A percentile compares a stretch with the other conserved stretches of the same genome.
Evolutionary conservation across 768 basidiomycete species (phyloP).

Genomic region (Leucocoprinus birnbaumii): DNA sequence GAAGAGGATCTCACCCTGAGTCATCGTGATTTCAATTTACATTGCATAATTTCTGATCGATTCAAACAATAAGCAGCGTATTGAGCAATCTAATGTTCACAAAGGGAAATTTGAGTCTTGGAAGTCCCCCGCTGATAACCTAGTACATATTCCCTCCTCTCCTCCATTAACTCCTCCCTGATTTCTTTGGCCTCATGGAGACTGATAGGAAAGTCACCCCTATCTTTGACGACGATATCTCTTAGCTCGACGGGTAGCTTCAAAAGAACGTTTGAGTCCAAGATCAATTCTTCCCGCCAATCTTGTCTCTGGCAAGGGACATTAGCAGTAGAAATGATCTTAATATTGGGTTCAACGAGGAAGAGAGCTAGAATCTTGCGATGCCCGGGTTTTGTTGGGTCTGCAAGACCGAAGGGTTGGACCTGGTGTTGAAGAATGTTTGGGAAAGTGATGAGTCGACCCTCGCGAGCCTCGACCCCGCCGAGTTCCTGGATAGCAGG

Average conservation of each 20-base stretch:
- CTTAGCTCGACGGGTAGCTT: conserved; percentile 23
- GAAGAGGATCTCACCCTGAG: too few species aligned
- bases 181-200: conserved; percentile 24
- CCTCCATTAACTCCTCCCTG: conserved; percentile 27
- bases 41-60: too few species aligned
- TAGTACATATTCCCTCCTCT: conserved; percentile 22
- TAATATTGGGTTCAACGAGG: conserved; percentile 29
- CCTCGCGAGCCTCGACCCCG: too few species aligned
- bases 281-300: conserved; percentile 19
- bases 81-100: conserved; percentile 24
- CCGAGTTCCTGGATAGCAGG: too few species aligned
- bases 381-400: conserved; percentile 33
- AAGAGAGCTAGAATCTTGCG: conserved; percentile 38
- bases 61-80: too few species aligned
- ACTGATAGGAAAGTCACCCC: conserved; percentile 23
- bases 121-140: conserved; percentile 10
- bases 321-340: conserved; percentile 21
- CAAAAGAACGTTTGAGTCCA: not conserved
- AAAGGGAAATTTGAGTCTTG: conserved; percentile 19
- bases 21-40: too few species aligned
- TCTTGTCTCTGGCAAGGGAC: conserved; percentile 24
- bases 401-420: too few species aligned
- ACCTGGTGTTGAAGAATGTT: too few species aligned
- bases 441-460: too few species aligned
- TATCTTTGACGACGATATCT: conserved; percentile 17